Evolutionary conservation across 192 early-diverging fungal species (phyloP), one percentile per base, ranked within the genome.

Genomic region (Entomortierella lignicola): DNA sequence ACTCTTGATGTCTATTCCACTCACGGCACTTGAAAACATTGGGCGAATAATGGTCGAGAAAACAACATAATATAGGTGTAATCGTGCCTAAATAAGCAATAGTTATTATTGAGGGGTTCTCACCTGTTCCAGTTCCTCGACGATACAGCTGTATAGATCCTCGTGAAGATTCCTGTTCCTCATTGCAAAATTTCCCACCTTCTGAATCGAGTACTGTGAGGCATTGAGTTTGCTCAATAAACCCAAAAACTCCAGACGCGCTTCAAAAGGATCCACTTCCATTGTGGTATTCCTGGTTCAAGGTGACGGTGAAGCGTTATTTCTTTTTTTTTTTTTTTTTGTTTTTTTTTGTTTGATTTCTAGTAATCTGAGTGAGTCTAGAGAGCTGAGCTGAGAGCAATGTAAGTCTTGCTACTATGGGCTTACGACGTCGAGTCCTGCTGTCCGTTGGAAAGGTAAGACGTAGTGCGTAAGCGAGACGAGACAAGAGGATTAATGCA

Each of bases 251-350:
- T 72, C 51, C 32, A 89, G 61, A 25, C 88, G 84, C 53, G 82
- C 83, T 77, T 86, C 88, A 25, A 88, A 88, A 4, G 87, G 88
- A 74, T 89, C 88, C 12, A 83, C 62, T 30, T 88, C 75, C 72
- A 74, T 74, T 20, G 32, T 41, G 50, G 51, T 11, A 25, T 53
- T 39, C 44, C 30, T 48, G 44, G 44, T 3, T 47, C 7, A 47
- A 47, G 20, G 17, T 47, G 12, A 15, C 3, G 12, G 5, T 12
- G 12, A 3, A 20, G 15, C 20, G 44, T 47, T 12, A 47, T 47
- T 47, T 47, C 17, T 47, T 20, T 47, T 20, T 47, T 47, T 15
- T 47, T 47, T 47, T 47, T 47, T 47, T 39, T 47, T 47, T 66
- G 37, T 4, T 41, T 66, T 44, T 29, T 26, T 37, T 66, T 23